Conservation (phyloP, 2,329 filamentous ascomycete genomes). For the Aspergillus eucalypticola region DNA sequence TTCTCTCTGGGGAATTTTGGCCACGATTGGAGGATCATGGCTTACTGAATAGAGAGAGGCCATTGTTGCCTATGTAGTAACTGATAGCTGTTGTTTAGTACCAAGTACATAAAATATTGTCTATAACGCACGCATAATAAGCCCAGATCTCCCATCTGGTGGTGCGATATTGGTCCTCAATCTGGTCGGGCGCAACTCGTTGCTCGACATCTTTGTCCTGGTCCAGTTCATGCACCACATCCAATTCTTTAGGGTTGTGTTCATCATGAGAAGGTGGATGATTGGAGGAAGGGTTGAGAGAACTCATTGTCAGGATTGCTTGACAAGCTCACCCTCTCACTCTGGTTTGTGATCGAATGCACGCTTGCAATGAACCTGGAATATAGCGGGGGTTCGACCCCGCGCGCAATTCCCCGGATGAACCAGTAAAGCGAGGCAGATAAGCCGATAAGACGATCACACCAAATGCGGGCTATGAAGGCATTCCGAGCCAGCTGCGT, state of each 20-base stretch:
- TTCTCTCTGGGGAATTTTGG: neutral
- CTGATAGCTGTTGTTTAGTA: slow-evolving; percentile 30
- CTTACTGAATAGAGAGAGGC: slow-evolving; percentile 58
- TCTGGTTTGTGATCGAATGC: neutral
- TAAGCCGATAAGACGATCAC: neutral
- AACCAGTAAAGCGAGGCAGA: neutral
- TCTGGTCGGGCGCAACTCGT: slow-evolving; percentile 55
- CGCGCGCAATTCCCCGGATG: neutral
- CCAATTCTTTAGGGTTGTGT: neutral
- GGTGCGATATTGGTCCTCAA: slow-evolving; percentile 55
- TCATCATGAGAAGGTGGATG: neutral
- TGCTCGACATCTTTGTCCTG: slow-evolving; percentile 28
- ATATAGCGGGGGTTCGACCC: neutral
- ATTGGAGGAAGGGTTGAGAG: neutral
- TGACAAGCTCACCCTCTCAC: neutral
- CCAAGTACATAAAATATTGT: slow-evolving; percentile 8
- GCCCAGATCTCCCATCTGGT: slow-evolving; percentile 58
- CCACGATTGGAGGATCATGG: neutral
- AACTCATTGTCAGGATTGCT: neutral
- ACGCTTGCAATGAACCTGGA: neutral
- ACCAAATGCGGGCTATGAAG: neutral
- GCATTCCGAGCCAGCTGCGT: neutral
- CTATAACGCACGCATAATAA: slow-evolving; percentile 51
- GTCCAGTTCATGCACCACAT: neutral
- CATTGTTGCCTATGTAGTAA: slow-evolving; percentile 69